Base-by-base conservation (phyloP, 352 stramenopile species). In the Globisporangium alternatum region DNA sequence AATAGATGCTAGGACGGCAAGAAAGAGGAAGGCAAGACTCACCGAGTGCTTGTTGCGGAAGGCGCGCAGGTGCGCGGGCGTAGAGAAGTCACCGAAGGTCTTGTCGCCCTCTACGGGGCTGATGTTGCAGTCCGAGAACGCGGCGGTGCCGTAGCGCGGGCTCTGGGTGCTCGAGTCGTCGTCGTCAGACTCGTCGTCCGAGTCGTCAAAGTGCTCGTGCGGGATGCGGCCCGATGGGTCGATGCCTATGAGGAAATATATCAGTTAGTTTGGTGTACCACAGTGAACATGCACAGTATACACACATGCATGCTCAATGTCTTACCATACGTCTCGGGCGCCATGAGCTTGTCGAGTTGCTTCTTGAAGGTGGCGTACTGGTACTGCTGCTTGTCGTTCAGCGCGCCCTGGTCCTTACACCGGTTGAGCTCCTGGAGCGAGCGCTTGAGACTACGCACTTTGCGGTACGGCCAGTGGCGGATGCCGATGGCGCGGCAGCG, bases 381-480 rank as follows among this genome's bases (percentile, higher is more conserved):
- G 10, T 78, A 72, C 56, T 85, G 62, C 65, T 90, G 79, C 65
- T 90, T 90, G 59, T 85, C 74, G 56, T 75, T 90, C 28, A 90
- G 69, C 15, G 75, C 55, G 0, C 72, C 78, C n/a, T 83, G 70
- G 1, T 90, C 77, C 62, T 86, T 67, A 57, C 77, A 87, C 17
- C 74, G 76, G 44, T 72, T 68, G 19, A 90, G 80, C 67, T 90
- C 81, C 28, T 87, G 78, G 22, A 90, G 64, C 9, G 76, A 86
- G 1, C 81, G 78, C 65, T 88, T 89, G 56, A 90, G 71, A 45
- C 78, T 88, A 48, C 81, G 80, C 41, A 90, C 81, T 56, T 90
- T 90, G 28, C 80, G 76, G 60, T 88, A 88, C 51, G 81, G 79
- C 81, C 79, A 90, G 68, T 90, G 79, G 10, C 83, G 78, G 70